Evolutionary conservation across 495 filamentous ascomycete genomes (phyloP), one percentile per base, ranked within the genome.

Genomic region (Podospora conica): DNA sequence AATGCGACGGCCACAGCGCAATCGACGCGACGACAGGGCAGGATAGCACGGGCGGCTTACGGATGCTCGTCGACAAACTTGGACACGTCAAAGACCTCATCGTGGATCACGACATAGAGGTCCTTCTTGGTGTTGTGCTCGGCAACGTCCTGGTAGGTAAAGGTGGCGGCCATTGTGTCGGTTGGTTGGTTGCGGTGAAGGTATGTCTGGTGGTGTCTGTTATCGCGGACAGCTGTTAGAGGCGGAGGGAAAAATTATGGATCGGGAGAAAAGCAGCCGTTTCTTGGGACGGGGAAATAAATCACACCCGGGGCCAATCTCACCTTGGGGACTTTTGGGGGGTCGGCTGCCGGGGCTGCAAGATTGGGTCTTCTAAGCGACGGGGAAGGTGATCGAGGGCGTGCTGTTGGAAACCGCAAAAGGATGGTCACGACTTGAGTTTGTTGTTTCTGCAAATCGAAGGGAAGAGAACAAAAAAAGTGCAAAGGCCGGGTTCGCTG

Each of bases 11-110:
- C 40, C 40, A 48, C 18, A 3, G 40, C 40, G 40, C 40, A 48
- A 48, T 48, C 15, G 18, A 48, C 27, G 61, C 11, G 57, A n/a
- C n/a, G 1, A 61, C 3, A 40, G 57, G 53, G 22, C 24, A n/a
- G 55, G 48, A 27, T 24, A 23, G 56, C 23, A 11, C 33, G 27
- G 64, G 15, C 20, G 15, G 93, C 95, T 79, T 92, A 98, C 94
- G 96, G 96, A 81, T 99, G 96, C 87, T 99, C 96, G 77, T 98
- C 94, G 65, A 98, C 83, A 81, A 99, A 99, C 75, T 85, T 90
- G 68, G 85, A 84, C 70, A 83, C 77, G 76, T 96, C 88, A 86
- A 97, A 99, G 79, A 99, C 89, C 82, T 96, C 94, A 79, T 97
- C 94, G 83, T 98, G 92, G 73, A 98, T 85, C 64, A 97, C 89